A percentile compares a stretch with the other conserved stretches of the same genome.
phyloP scores from a whole-genome alignment of 352 stramenopile species.

The Phytophthora sansomeana region DNA sequence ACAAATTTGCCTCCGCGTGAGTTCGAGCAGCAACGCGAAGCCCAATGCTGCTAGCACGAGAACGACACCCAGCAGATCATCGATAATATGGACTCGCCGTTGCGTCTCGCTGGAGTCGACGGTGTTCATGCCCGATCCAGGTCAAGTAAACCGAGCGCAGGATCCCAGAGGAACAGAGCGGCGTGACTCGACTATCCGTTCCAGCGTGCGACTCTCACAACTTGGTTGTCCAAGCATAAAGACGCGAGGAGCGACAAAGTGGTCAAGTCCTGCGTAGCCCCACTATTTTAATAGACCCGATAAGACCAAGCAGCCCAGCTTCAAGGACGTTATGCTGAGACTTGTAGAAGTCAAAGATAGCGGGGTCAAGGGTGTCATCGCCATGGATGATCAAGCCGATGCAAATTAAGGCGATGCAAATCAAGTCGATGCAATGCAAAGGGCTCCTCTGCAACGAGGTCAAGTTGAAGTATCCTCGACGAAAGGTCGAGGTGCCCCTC shows the following conservation, averaged over 20 bases:
- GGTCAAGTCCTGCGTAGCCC: background rate
- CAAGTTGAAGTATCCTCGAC: background rate
- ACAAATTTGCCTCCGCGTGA: conserved; percentile 74
- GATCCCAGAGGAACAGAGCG: background rate
- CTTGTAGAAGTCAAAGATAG: conserved; percentile 10
- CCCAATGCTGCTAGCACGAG: conserved; percentile 60
- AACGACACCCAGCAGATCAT: conserved; percentile 75
- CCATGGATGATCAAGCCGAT: too few species aligned
- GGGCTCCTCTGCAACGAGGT: too few species aligned
- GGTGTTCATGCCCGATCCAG: conserved; percentile 15
- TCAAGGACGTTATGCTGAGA: conserved; percentile 14
- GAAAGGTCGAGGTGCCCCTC: conserved; percentile 34
- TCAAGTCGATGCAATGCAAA: too few species aligned
- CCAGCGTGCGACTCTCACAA: conserved; percentile 11
- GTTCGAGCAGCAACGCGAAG: conserved; percentile 65
- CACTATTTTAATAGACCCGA: conserved; percentile 25
- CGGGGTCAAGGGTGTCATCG: background rate
- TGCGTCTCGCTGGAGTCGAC: conserved; percentile 30
- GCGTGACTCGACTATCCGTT: conserved; percentile 15
- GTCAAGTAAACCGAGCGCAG: background rate
- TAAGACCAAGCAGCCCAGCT: conserved; percentile 9
- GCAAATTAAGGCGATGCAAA: too few species aligned
- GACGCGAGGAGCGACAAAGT: background rate
- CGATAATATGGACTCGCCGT: conserved; percentile 72
- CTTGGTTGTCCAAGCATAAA: conserved; percentile 17